These are phyloP conservation scores for Lactarius psammicola DNA, from an alignment of 768 basidiomycete genomes.

Conservation along the genomic window DNA sequence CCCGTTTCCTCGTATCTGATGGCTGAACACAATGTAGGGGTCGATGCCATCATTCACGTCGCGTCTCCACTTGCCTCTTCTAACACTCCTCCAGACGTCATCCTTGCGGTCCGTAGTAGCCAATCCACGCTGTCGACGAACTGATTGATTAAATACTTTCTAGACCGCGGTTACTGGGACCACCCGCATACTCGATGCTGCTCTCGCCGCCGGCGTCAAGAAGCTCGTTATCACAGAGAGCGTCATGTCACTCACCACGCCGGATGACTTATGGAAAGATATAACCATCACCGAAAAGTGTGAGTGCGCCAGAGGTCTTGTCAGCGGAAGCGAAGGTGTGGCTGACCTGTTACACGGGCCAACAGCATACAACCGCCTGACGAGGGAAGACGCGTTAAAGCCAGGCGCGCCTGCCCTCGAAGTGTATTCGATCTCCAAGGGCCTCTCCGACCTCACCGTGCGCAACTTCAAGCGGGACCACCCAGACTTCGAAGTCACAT, in stretches of 20 bases:
- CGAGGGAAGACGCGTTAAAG: slow-evolving; percentile 35
- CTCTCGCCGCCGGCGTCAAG: slow-evolving; percentile 13
- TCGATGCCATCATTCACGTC: slow-evolving; percentile 26
- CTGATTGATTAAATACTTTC: not conserved
- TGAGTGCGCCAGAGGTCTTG: not conserved
- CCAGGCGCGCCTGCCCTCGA: slow-evolving; percentile 30
- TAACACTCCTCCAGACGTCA: slow-evolving; percentile 18
- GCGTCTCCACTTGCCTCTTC: slow-evolving; percentile 19
- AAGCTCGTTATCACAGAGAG: slow-evolving; percentile 24
- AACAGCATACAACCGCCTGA: slow-evolving; percentile 39
- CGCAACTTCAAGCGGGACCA: slow-evolving; percentile 33
- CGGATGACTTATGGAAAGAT: slow-evolving; percentile 1
- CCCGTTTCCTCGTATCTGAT: not conserved
- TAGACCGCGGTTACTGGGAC: slow-evolving; percentile 24
- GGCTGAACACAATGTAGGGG: slow-evolving; percentile 6
- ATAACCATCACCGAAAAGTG: slow-evolving; percentile 10
- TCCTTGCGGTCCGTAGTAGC: slow-evolving; percentile 17
- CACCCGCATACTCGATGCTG: slow-evolving; percentile 23
- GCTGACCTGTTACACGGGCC: not conserved
- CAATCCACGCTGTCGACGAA: not conserved
- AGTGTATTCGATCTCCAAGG: slow-evolving; percentile 42
- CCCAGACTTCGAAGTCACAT: slow-evolving; percentile 32
- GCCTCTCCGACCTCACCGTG: slow-evolving; percentile 32
- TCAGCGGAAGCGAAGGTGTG: not conserved
- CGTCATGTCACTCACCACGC: not conserved